These are phyloP conservation scores for Puccinia horiana DNA, from an alignment of 1,284 basidiomycete species.

Conservation along the genomic window DNA sequence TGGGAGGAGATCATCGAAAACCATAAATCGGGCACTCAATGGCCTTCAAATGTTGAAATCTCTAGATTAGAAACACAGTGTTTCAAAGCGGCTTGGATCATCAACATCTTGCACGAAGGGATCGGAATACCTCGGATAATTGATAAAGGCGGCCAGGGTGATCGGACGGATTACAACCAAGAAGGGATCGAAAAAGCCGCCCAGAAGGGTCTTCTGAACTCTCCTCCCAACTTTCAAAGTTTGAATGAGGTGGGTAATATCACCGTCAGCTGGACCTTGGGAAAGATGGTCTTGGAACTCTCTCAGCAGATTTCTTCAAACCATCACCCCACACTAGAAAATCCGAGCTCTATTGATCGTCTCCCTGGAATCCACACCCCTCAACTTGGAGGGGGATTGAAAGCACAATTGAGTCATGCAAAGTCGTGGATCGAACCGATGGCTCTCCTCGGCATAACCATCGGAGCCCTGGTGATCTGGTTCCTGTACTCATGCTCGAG, in stretches of 20 bases:
- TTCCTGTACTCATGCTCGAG: constrained; percentile 30
- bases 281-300: constrained; percentile 96
- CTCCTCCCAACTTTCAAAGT: constrained; percentile 76
- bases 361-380: constrained; percentile 32
- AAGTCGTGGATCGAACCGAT: constrained; percentile 33
- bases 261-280: constrained; percentile 94
- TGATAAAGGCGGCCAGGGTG: constrained; percentile 71
- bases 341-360: not conserved
- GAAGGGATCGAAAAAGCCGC: constrained; percentile 70
- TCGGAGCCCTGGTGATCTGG: constrained; percentile 22
- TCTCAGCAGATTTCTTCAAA: constrained; percentile 23
- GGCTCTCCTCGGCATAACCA: constrained; percentile 1
- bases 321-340: not conserved
- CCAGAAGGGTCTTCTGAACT: constrained; percentile 59
- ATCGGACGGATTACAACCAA: constrained; percentile 63
- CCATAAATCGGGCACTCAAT: constrained; percentile 65
- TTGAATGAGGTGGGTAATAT: constrained; percentile 87
- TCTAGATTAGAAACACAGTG: constrained; percentile 92
- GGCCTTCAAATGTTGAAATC: constrained; percentile 66
- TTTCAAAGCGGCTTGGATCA: constrained; percentile 98
- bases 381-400: constrained; percentile 7
- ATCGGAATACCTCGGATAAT: constrained; percentile 88
- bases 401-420: constrained; percentile 7
- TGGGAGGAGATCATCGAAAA: constrained; percentile 73
- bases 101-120: constrained; percentile 92